Evolutionary conservation across 1,139 yeast genomes (phyloP), one percentile per base, ranked within the genome.

Genomic region (Candida sanyaensis): DNA sequence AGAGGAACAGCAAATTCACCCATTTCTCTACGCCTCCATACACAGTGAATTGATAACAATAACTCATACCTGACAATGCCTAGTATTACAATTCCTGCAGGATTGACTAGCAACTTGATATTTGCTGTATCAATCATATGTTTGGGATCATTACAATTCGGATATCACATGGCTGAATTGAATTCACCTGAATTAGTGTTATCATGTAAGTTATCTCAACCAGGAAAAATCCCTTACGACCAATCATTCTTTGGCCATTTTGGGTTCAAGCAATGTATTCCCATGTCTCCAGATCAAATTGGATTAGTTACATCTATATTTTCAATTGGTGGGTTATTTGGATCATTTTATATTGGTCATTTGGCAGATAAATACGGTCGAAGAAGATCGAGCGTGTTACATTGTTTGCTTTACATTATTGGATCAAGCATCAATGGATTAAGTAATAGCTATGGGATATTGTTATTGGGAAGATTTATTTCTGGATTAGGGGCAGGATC

Each of bases 401-500:
- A 88, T 51, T 77, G 84, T 42, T 41, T 73, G 0, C 62, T 84
- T 3, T 88, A 80, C 57, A 64, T 82, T 6, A 30, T 85, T n/a
- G 97, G 98, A 0, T 84, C 96, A 0, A 57, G 79, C 4, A 52
- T 87, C 23, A 83, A 86, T 63, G 83, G 84, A 6, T 57, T 72
- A 12, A 73, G 88, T 12, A 69, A 75, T 42, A 61, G 71, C 10
- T 80, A 78, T 50, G 23, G 52, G 8, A 59, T 64, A 6, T 65
- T 92, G 54, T 61, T 82, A 12, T n/a, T 78, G 11, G 98, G 97
- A 0, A 73, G 99, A 50, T 77, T 90, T 48, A 59, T 88, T 5
- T 80, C 88, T 33, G 99, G 99, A 0, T 49, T 90, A 5, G 96
- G 88, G 2, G 96, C 97, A 7, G 99, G 99, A 4, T 75, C 86